A percentile compares a stretch with the other conserved stretches of the same genome.
These are phyloP conservation scores for Beauveria sp. DNA, from an alignment of 2,329 filamentous ascomycete genomes.

Conservation along the genomic window DNA sequence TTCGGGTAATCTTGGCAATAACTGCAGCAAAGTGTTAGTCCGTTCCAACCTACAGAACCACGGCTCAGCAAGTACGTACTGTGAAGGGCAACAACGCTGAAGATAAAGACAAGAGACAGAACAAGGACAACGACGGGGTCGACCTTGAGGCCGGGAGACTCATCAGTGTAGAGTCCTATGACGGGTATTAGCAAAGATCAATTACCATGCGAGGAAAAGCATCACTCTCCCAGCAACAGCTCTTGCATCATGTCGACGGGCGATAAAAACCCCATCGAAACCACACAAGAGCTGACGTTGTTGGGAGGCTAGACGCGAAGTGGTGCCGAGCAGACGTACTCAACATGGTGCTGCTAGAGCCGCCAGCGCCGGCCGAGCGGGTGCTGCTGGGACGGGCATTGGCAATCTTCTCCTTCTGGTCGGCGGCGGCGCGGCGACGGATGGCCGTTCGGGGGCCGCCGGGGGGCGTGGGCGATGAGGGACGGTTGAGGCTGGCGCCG, in stretches of 20 bases:
- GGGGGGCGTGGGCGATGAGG: slow-evolving; percentile 80
- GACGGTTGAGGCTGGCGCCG: slow-evolving; percentile 65
- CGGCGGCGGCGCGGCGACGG: slow-evolving; percentile 87
- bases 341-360: slow-evolving; percentile 97
- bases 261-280: neutral
- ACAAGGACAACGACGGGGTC: slow-evolving; percentile 97
- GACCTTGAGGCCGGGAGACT: slow-evolving; percentile 94
- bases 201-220: neutral
- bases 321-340: slow-evolving; percentile 49
- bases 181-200: slow-evolving; percentile 19
- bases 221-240: neutral
- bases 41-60: neutral
- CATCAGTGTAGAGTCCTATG: slow-evolving; percentile 89
- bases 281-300: neutral
- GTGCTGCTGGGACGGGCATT: slow-evolving; percentile 92
- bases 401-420: slow-evolving; percentile 94
- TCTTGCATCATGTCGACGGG: neutral
- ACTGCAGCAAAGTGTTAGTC: slow-evolving; percentile 45
- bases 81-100: slow-evolving; percentile 94
- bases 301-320: neutral
- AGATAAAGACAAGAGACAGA: slow-evolving; percentile 95
- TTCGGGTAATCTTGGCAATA: slow-evolving; percentile 89
- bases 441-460: slow-evolving; percentile 94
- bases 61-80: slow-evolving; percentile 54
- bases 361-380: slow-evolving; percentile 85